These are phyloP conservation scores for Tetrahymena thermophila DNA, from an alignment of 73 alveolate genomes.

Conservation along the genomic window DNA sequence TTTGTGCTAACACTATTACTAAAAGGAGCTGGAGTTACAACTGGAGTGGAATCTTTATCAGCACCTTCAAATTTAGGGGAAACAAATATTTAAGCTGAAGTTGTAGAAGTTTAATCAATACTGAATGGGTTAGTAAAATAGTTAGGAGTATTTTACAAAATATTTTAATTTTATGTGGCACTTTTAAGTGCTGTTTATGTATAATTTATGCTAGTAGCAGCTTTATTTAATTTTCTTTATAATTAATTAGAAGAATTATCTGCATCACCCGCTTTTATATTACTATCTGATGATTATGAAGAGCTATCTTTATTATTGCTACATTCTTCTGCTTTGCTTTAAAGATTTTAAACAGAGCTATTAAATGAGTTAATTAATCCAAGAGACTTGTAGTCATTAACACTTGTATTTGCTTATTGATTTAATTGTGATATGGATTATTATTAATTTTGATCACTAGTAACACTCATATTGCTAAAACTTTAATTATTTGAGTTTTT, in stretches of 20 bases:
- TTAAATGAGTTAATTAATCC: background rate
- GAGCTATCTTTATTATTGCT: background rate
- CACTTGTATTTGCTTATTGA: background rate
- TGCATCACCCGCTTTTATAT: background rate
- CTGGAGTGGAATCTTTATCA: background rate
- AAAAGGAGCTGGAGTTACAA: background rate
- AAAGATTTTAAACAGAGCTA: background rate
- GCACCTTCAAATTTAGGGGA: background rate
- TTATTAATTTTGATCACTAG: background rate
- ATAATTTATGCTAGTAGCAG: background rate
- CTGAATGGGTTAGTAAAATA: background rate
- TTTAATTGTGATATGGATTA: background rate
- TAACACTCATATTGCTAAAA: background rate
- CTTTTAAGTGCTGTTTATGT: background rate
- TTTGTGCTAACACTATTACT: background rate
- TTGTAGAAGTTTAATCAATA: background rate
- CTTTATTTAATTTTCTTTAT: background rate
- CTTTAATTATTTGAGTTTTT: background rate
- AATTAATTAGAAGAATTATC: background rate
- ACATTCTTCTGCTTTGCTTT: background rate
- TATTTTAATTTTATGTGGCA: background rate
- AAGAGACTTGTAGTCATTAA: background rate
- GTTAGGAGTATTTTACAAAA: background rate
- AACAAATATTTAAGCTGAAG: background rate
- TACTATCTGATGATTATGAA: background rate